These are phyloP conservation scores for Metschnikowia baotianmanensis DNA, from an alignment of 805 yeast genomes.

Conservation along the genomic window DNA sequence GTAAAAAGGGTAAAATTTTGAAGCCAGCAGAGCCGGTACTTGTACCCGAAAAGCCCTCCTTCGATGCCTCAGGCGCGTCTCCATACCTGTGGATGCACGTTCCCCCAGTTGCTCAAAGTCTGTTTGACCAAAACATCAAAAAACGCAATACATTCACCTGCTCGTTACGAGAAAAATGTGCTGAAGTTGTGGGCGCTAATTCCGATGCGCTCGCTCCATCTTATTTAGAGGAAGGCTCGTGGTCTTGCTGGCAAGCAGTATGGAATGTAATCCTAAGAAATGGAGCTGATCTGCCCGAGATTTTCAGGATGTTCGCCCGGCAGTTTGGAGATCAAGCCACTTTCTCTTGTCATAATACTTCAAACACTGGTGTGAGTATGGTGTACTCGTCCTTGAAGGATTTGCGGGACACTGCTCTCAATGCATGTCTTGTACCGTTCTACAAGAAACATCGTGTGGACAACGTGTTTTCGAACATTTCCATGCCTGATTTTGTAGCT, in stretches of 20 bases:
- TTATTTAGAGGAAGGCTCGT: slow-evolving; percentile 25
- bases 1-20: slow-evolving; percentile 6
- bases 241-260: slow-evolving; percentile 30
- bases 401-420: slow-evolving; percentile 14
- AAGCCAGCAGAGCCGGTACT: slow-evolving; percentile 9
- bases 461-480: slow-evolving; percentile 31
- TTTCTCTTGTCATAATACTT: slow-evolving; percentile 27
- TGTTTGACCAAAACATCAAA: background rate
- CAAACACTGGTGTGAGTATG: slow-evolving; percentile 1
- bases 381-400: slow-evolving; percentile 6
- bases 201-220: slow-evolving; percentile 21
- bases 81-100: slow-evolving; percentile 19
- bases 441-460: slow-evolving; percentile 32
- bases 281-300: slow-evolving; percentile 30
- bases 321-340: slow-evolving; percentile 16
- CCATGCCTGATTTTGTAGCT: slow-evolving; percentile 21
- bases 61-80: slow-evolving; percentile 18
- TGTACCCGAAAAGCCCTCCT: slow-evolving; percentile 9
- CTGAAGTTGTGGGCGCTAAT: slow-evolving; percentile 29
- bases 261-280: slow-evolving; percentile 30
- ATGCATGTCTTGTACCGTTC: slow-evolving; percentile 17
- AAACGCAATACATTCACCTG: background rate
- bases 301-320: slow-evolving; percentile 29
- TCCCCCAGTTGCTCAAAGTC: slow-evolving; percentile 3
- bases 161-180: slow-evolving; percentile 23